phyloP scores from a whole-genome alignment of 1,284 basidiomycete genomes.

The Lentinula novae-zelandiae region DNA sequence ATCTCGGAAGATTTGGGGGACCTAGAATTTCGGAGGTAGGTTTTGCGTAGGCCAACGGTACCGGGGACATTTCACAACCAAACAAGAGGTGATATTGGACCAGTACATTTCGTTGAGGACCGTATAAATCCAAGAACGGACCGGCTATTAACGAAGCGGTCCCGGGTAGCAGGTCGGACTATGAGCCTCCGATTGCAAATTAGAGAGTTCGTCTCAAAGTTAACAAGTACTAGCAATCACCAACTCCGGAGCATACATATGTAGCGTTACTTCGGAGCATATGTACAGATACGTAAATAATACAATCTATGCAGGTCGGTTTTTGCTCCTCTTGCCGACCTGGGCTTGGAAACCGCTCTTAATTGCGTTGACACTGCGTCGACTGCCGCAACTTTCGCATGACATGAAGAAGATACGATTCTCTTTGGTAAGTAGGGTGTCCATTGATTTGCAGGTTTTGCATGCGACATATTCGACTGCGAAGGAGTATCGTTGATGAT shows the following conservation, averaged over 20 bases:
- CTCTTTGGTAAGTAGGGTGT: constrained; percentile 95
- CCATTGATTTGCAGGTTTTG: constrained; percentile 99
- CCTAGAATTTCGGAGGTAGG: neutral
- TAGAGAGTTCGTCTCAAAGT: no score
- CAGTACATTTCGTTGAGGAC: no score
- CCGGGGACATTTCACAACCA: neutral
- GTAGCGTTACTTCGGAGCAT: no score
- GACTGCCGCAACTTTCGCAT: constrained; percentile 91
- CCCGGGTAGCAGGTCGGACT: neutral
- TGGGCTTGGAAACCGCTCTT: constrained; percentile 99
- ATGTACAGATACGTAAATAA: neutral
- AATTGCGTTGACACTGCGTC: constrained; percentile 93
- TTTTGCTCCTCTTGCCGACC: constrained; percentile 82
- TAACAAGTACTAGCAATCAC: no score
- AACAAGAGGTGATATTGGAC: neutral
- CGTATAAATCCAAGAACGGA: no score
- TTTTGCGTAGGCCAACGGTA: neutral
- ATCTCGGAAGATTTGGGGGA: constrained; percentile 1
- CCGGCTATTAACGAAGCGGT: neutral
- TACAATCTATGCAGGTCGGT: constrained; percentile 44
- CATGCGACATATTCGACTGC: constrained; percentile 98
- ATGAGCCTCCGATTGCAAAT: no score
- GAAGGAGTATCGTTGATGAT: neutral
- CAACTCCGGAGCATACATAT: no score
- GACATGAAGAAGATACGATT: constrained; percentile 99